Conservation (phyloP, 768 basidiomycete genomes). For the Mycena belliarum region DNA sequence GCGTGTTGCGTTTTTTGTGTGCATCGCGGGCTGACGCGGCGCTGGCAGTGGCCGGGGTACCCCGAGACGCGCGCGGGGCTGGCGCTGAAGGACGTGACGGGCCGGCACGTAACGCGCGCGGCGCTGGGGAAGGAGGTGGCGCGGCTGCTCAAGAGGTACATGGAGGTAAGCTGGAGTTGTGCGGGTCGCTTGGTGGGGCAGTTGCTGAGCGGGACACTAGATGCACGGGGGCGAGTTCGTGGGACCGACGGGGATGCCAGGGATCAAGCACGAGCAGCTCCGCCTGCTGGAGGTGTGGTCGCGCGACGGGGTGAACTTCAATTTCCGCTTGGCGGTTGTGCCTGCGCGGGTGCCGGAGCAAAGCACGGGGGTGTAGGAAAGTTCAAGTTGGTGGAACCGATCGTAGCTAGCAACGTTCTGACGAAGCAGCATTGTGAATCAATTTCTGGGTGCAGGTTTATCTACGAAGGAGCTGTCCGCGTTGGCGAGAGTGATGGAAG, state of each 20-base stretch:
- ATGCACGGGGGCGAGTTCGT: background rate
- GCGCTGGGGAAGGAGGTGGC: background rate
- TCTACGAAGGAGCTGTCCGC: too few relatives aligned
- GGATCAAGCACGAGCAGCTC: background rate
- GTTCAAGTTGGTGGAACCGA: too few relatives aligned
- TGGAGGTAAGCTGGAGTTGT: background rate
- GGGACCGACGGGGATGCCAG: background rate
- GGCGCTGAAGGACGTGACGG: background rate
- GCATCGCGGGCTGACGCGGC: too few relatives aligned
- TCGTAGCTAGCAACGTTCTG: too few relatives aligned
- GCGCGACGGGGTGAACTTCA: background rate
- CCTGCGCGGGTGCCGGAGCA: too few relatives aligned
- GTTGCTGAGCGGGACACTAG: too few relatives aligned
- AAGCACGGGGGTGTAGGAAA: too few relatives aligned
- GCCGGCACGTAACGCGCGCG: background rate
- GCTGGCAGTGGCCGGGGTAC: background rate
- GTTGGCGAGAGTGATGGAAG: too few relatives aligned
- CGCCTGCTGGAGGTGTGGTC: background rate
- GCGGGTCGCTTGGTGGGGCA: too few relatives aligned
- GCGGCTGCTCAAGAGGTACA: background rate
- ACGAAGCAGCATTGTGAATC: too few relatives aligned
- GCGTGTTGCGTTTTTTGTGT: too few relatives aligned
- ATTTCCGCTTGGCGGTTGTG: conserved; percentile 4
- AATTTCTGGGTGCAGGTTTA: too few relatives aligned
- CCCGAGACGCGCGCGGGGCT: background rate